A percentile compares a stretch with the other conserved stretches of the same genome.
Conservation (phyloP, 83 land plant species). For the Thuja plicata region DNA sequence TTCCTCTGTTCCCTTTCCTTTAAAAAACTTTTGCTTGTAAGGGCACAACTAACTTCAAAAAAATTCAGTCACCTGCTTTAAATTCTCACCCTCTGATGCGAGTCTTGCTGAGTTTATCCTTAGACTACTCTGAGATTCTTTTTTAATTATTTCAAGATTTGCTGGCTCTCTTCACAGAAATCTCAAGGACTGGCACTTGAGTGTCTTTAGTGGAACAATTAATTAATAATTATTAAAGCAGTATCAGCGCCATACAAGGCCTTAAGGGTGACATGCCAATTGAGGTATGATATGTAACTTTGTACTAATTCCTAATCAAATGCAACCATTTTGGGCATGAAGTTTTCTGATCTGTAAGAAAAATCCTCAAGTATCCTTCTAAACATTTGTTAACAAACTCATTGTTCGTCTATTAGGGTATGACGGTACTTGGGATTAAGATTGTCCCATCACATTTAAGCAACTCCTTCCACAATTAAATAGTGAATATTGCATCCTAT, state of each 20-base stretch:
- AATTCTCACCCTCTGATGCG: neutral
- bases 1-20: neutral
- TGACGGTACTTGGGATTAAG: neutral
- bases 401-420: neutral
- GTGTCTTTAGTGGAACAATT: neutral
- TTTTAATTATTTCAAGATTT: neutral
- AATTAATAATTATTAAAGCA: no score
- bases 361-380: neutral
- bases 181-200: neutral
- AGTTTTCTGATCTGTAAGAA: neutral
- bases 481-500: no score
- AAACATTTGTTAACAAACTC: neutral
- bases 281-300: neutral
- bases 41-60: neutral
- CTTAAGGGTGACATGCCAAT: neutral
- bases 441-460: no score
- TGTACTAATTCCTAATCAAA: neutral
- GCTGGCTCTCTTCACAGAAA: neutral
- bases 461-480: no score
- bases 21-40: neutral
- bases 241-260: neutral
- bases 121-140: neutral
- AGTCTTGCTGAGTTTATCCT: neutral
- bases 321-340: neutral
- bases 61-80: neutral